A percentile compares a stretch with the other conserved stretches of the same genome.
These are phyloP conservation scores for Ceratobasidium sp. DNA, from an alignment of 1,284 basidiomycete genomes.

Conservation along the genomic window DNA sequence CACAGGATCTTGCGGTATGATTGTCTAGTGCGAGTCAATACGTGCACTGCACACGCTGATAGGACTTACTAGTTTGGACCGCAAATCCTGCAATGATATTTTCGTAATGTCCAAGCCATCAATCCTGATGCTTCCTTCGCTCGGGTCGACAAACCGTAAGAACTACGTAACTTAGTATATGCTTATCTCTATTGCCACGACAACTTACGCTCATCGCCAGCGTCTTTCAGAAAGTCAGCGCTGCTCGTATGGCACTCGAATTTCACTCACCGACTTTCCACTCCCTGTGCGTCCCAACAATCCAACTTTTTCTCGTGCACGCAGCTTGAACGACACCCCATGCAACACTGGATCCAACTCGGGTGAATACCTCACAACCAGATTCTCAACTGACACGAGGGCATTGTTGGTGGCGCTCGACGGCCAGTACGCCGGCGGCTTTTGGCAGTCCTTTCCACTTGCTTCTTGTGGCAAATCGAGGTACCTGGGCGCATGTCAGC, in stretches of 20 bases:
- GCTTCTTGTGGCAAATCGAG: constrained; percentile 78
- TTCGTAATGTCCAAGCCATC: constrained; percentile 82
- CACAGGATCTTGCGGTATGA: constrained; percentile 82
- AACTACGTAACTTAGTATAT: constrained; percentile 67
- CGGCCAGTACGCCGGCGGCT: constrained; percentile 78
- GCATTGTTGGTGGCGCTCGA: constrained; percentile 57
- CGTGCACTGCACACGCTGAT: neutral
- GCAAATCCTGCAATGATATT: constrained; percentile 81
- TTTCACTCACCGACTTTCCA: constrained; percentile 49
- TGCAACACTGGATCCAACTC: constrained; percentile 75
- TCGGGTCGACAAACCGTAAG: constrained; percentile 82
- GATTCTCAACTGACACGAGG: constrained; percentile 58
- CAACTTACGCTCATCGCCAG: constrained; percentile 36
- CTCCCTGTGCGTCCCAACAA: constrained; percentile 71
- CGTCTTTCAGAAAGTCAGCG: constrained; percentile 34
- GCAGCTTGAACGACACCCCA: constrained; percentile 69
- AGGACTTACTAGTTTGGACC: constrained; percentile 52
- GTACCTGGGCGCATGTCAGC: constrained; percentile 51
- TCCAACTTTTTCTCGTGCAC: constrained; percentile 77
- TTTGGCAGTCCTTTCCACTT: constrained; percentile 51
- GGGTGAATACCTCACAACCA: constrained; percentile 74
- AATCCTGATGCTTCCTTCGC: constrained; percentile 68
- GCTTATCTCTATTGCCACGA: constrained; percentile 57
- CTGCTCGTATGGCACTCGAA: neutral
- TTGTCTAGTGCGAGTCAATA: constrained; percentile 56